phyloP scores from a whole-genome alignment of 371 early-diverging fungal species.

The Basidiobolus meristosporus region DNA sequence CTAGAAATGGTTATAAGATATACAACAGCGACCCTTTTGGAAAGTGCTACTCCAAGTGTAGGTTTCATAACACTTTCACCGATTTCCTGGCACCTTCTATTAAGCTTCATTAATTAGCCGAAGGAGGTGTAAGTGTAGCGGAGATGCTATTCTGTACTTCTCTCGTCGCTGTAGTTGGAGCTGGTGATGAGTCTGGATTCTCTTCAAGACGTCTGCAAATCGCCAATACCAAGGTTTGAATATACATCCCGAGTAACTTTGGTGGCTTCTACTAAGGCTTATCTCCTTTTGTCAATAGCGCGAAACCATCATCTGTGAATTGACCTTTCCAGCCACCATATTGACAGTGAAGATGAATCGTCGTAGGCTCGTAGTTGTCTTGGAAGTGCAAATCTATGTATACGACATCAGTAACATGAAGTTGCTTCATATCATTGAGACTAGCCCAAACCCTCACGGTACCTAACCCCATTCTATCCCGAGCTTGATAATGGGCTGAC shows the following conservation, averaged over 20 bases:
- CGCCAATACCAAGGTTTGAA: constrained; percentile 76
- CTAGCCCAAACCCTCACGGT: constrained; percentile 77
- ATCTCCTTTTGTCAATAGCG: constrained; percentile 24
- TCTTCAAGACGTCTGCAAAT: constrained; percentile 83
- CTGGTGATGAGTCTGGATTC: constrained; percentile 76
- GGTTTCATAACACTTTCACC: constrained; percentile 2
- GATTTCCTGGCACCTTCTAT: not conserved
- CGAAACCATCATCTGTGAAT: constrained; percentile 88
- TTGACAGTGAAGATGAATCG: constrained; percentile 89
- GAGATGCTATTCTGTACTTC: constrained; percentile 94
- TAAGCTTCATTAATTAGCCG: constrained; percentile 15
- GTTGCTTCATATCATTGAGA: constrained; percentile 83
- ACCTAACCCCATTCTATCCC: constrained; percentile 2
- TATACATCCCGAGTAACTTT: not conserved
- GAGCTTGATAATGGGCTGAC: not conserved
- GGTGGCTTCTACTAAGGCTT: not conserved
- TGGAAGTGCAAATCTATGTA: constrained; percentile 81
- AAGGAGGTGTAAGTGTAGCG: constrained; percentile 78
- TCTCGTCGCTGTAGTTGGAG: constrained; percentile 88
- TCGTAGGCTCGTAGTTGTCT: constrained; percentile 71
- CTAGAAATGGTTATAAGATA: constrained; percentile 67
- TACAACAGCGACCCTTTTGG: constrained; percentile 92
- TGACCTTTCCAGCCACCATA: constrained; percentile 78
- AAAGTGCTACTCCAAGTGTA: constrained; percentile 67
- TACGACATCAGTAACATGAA: constrained; percentile 95